These are phyloP conservation scores for Cinchona pubescens DNA, from an alignment of 257 asterid species.

Conservation along the genomic window DNA sequence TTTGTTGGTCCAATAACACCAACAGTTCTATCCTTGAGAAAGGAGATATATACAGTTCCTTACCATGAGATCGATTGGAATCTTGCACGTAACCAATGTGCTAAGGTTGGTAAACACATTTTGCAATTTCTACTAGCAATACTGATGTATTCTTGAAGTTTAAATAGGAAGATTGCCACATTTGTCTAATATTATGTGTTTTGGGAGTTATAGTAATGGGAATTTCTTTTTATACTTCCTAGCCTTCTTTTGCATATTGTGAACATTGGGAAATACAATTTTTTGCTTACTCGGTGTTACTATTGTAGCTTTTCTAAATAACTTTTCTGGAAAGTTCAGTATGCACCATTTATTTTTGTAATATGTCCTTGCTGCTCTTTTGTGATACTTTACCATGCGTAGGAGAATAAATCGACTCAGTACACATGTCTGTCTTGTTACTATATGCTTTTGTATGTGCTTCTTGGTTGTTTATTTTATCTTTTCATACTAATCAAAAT, in stretches of 20 bases:
- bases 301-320: neutral
- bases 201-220: neutral
- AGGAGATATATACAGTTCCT: conserved; percentile 71
- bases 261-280: neutral
- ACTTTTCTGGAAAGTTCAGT: neutral
- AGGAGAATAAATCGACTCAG: neutral
- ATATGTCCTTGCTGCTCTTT: neutral
- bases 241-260: neutral
- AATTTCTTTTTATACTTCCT: neutral
- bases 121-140: neutral
- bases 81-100: conserved; percentile 80
- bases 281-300: neutral
- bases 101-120: conserved; percentile 86
- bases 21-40: conserved; percentile 81
- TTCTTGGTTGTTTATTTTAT: neutral
- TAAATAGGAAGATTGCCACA: conserved; percentile 5
- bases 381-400: neutral
- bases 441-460: neutral
- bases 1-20: conserved; percentile 92
- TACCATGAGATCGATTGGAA: conserved; percentile 94
- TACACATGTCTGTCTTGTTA: too few species aligned
- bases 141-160: neutral
- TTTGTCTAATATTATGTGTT: neutral
- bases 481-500: neutral
- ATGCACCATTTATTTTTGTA: neutral